A percentile compares a stretch with the other conserved stretches of the same genome.
These are phyloP conservation scores for Fomitopsis betulina DNA, from an alignment of 1,284 basidiomycete species.

Conservation along the genomic window DNA sequence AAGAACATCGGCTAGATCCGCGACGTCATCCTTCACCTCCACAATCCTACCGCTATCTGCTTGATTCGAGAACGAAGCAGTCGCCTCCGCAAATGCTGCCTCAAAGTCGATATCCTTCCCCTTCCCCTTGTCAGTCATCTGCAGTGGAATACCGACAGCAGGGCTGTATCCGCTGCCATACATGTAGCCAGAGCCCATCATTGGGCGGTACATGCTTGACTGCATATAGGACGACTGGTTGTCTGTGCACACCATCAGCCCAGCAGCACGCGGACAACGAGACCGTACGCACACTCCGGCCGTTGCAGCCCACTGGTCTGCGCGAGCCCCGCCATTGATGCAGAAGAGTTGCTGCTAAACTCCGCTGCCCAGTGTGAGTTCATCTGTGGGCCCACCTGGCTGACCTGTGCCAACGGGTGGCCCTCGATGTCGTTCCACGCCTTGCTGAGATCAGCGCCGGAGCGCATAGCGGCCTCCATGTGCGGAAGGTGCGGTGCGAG, in stretches of 20 bases:
- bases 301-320: constrained; percentile 14
- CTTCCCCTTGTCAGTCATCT: constrained; percentile 52
- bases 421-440: constrained; percentile 49
- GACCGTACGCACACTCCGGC: constrained; percentile 18
- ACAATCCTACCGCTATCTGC: constrained; percentile 46
- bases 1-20: constrained; percentile 38
- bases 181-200: constrained; percentile 29
- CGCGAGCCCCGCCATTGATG: constrained; percentile 9
- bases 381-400: constrained; percentile 1
- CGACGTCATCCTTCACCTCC: constrained; percentile 42
- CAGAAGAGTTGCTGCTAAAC: constrained; percentile 19
- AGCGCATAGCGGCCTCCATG: constrained; percentile 18
- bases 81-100: constrained; percentile 64
- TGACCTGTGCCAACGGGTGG: constrained; percentile 8
- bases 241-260: constrained; percentile 6
- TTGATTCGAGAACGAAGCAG: constrained; percentile 41
- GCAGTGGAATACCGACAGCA: constrained; percentile 13
- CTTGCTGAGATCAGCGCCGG: constrained; percentile 36
- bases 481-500: constrained; percentile 32
- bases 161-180: constrained; percentile 17
- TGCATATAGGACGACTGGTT: constrained; percentile 30
- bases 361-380: constrained; percentile 27
- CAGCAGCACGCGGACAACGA: neutral
- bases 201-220: constrained; percentile 25
- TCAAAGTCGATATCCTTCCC: constrained; percentile 74